These are phyloP conservation scores for Colletotrichum falcatum DNA, from an alignment of 2,329 filamentous ascomycete species.

Conservation along the genomic window DNA sequence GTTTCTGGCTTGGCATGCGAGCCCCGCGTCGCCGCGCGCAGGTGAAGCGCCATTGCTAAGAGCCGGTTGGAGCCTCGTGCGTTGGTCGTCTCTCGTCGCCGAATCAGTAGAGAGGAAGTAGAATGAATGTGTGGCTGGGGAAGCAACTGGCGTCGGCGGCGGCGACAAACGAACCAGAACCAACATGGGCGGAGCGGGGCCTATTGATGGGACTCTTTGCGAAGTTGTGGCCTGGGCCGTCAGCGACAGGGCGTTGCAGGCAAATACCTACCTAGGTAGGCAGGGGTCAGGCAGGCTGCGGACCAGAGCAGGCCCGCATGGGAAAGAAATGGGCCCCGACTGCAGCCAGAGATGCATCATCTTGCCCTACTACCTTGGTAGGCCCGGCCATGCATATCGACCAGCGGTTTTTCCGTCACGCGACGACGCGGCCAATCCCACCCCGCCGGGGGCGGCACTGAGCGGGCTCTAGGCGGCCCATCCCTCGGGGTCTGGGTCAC, in stretches of 20 bases:
- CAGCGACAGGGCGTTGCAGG: conserved; percentile 14
- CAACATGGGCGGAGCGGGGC: not conserved
- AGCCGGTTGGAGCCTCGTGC: not conserved
- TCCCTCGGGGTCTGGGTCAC: not conserved
- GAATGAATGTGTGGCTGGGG: conserved; percentile 3
- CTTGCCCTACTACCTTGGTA: too few relatives aligned
- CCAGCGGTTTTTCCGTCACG: conserved; percentile 25
- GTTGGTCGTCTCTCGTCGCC: conserved; percentile 17
- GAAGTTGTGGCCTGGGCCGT: conserved; percentile 7
- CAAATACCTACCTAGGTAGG: too few relatives aligned
- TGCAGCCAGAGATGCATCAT: conserved; percentile 29
- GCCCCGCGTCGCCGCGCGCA: not conserved
- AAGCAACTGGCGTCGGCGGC: not conserved
- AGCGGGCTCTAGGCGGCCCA: conserved; percentile 17
- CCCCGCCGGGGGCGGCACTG: not conserved
- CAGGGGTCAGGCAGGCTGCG: conserved; percentile 5
- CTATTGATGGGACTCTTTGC: not conserved
- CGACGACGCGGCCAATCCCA: conserved; percentile 10
- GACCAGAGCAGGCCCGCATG: conserved; percentile 26
- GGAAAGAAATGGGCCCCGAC: conserved; percentile 28
- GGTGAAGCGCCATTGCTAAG: not conserved
- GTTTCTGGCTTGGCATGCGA: not conserved
- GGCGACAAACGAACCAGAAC: not conserved
- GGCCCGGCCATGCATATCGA: conserved; percentile 9
- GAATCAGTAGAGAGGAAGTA: not conserved